Conservation (phyloP, 495 filamentous ascomycete genomes). For the Penicillium tannophilum region DNA sequence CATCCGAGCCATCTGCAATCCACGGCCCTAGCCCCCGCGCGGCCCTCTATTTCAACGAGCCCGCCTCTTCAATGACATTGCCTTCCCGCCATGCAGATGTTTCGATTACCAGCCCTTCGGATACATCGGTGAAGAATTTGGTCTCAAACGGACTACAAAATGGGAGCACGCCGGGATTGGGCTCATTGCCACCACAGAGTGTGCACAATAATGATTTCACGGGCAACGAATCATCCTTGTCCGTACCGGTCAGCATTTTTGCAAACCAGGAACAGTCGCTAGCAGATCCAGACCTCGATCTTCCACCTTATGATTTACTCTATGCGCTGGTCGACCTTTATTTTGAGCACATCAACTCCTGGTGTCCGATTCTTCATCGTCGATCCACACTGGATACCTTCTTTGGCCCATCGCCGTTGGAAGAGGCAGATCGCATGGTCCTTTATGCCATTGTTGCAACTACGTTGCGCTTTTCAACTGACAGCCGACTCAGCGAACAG, state of each 20-base stretch:
- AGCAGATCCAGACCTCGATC: constrained; percentile 66
- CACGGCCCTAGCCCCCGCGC: constrained; percentile 41
- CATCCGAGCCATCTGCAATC: constrained; percentile 44
- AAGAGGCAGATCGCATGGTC: constrained; percentile 79
- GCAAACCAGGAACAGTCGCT: constrained; percentile 46
- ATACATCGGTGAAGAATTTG: constrained; percentile 35
- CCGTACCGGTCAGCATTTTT: constrained; percentile 44
- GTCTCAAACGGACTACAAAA: constrained; percentile 28
- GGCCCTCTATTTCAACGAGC: constrained; percentile 42
- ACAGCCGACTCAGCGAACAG: constrained; percentile 68
- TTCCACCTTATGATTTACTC: constrained; percentile 82
- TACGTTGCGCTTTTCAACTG: constrained; percentile 77
- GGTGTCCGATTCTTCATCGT: constrained; percentile 86
- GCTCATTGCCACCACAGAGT: constrained; percentile 29
- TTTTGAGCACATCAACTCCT: constrained; percentile 88
- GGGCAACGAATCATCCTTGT: constrained; percentile 50
- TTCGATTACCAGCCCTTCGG: constrained; percentile 41
- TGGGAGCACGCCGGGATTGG: constrained; percentile 19
- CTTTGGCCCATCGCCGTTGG: constrained; percentile 73
- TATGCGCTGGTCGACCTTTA: constrained; percentile 83
- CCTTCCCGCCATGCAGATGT: constrained; percentile 34
- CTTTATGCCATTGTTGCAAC: constrained; percentile 87
- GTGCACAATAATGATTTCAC: constrained; percentile 37
- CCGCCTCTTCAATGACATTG: constrained; percentile 27
- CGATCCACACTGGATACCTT: constrained; percentile 76